Conservation (phyloP, 768 basidiomycete species). For the Cubamyces sp. region DNA sequence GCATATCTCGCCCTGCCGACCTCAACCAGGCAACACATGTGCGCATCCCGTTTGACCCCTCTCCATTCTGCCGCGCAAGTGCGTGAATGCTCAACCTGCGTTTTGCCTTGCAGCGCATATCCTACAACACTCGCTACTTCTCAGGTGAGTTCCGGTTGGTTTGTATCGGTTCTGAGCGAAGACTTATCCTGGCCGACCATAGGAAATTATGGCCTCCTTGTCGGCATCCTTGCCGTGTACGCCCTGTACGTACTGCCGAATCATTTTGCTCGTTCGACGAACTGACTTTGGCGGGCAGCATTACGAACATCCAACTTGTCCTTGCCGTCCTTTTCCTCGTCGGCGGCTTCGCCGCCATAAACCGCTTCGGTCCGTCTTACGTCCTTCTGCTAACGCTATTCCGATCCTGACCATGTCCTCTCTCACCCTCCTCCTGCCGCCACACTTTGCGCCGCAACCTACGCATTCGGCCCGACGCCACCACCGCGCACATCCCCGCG, state of each 20-base stretch:
- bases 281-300: slow-evolving; percentile 42
- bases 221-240: slow-evolving; percentile 80
- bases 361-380: slow-evolving; percentile 73
- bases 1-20: slow-evolving; percentile 83
- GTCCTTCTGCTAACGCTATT: neutral
- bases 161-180: neutral
- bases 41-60: slow-evolving; percentile 33
- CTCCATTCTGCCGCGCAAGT: neutral
- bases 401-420: slow-evolving; percentile 3
- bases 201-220: slow-evolving; percentile 88
- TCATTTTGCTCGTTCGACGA: slow-evolving; percentile 1
- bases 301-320: slow-evolving; percentile 83
- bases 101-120: slow-evolving; percentile 67
- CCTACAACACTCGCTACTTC: slow-evolving; percentile 92
- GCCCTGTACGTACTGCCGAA: slow-evolving; percentile 62
- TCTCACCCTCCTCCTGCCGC: neutral
- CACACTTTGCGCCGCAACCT: slow-evolving; percentile 1
- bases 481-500: neutral
- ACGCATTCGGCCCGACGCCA: neutral
- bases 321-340: slow-evolving; percentile 86
- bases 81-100: neutral
- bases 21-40: slow-evolving; percentile 79
- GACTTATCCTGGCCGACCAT: slow-evolving; percentile 23
- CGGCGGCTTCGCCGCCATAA: slow-evolving; percentile 89
- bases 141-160: slow-evolving; percentile 51